Evolutionary conservation across 495 filamentous ascomycete species (phyloP), one percentile per base, ranked within the genome.

Genomic region (Talaromyces thailandensis): DNA sequence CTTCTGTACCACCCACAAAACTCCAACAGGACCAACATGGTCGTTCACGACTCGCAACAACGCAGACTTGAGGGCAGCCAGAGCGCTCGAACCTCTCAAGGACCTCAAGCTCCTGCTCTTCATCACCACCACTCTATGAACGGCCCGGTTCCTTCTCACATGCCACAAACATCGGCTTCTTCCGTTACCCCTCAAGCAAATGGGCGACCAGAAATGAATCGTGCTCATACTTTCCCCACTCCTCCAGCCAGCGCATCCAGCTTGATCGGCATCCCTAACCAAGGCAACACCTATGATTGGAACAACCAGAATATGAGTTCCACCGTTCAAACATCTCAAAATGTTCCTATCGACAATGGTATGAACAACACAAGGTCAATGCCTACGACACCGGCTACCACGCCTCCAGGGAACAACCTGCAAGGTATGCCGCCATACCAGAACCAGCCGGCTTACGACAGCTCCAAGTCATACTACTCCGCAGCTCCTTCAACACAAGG

Each of bases 1-100:
- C 81, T 98, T 60, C 81, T 98, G 63, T 98, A 97, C 72, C 94
- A 97, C 69, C 93, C 93, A 0, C 88, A 91, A 32, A 98, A 97
- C 69, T 86, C 90, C 66, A 86, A 77, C 48, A 78, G 92, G 53
- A 91, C 90, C 23, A 90, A 87, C 75, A 86, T 88, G 67, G 90
- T 93, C 1, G 91, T 96, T 84, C 90, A 92, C 63, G 92, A 92
- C 35, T 88, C 88, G 8, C 88, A 93, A 67, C 85, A 88, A 26
- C 82, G 91, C 48, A 88, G 90, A 85, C 31, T 78, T 53, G 75
- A 78, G 64, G 72, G 74, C 12, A 69, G 50, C 23, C 70, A 58
- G 66, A 66, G 63, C 25, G 70, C 66, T 58, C 71, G 78, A 23
- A 73, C 78, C 63, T 70, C 79, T 23, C 84, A 80, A 66, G 80